phyloP scores from a whole-genome alignment of 768 basidiomycete species.

The Russula dissimulans region DNA sequence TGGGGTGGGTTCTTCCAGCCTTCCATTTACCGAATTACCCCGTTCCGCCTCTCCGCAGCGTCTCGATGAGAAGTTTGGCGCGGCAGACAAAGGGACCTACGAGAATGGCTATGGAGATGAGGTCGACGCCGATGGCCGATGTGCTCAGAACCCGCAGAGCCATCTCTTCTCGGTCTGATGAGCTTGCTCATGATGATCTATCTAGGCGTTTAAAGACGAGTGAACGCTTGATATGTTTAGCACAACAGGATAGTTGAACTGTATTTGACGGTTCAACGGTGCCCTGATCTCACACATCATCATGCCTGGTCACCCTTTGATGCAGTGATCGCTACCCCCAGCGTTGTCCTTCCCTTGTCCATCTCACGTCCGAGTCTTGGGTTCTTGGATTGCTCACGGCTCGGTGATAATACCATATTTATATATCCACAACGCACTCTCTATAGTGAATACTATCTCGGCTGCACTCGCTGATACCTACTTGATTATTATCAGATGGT shows the following conservation, averaged over 20 bases:
- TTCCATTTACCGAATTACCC: conserved; percentile 24
- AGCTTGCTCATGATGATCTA: not conserved
- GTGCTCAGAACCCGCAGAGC: no score
- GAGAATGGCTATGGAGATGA: conserved; percentile 25
- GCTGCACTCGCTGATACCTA: no score
- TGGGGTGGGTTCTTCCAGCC: conserved; percentile 1
- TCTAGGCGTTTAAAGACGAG: not conserved
- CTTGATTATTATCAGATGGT: not conserved
- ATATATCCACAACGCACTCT: not conserved
- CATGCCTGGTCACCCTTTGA: not conserved
- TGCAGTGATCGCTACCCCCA: not conserved
- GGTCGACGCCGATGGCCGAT: not conserved
- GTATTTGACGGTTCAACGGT: no score
- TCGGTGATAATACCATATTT: not conserved
- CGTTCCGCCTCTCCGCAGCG: conserved; percentile 29
- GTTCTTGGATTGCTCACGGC: not conserved
- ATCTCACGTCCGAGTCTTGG: no score
- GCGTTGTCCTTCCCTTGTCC: no score
- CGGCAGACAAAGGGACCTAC: conserved; percentile 19
- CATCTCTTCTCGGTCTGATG: conserved; percentile 18
- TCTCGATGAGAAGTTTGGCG: conserved; percentile 16
- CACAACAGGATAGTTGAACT: no score
- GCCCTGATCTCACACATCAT: no score
- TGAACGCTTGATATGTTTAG: not conserved
- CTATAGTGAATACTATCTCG: no score